Evolutionary conservation across 1,139 yeast species (phyloP).

Genomic region (Hanseniaspora gamundiae): DNA sequence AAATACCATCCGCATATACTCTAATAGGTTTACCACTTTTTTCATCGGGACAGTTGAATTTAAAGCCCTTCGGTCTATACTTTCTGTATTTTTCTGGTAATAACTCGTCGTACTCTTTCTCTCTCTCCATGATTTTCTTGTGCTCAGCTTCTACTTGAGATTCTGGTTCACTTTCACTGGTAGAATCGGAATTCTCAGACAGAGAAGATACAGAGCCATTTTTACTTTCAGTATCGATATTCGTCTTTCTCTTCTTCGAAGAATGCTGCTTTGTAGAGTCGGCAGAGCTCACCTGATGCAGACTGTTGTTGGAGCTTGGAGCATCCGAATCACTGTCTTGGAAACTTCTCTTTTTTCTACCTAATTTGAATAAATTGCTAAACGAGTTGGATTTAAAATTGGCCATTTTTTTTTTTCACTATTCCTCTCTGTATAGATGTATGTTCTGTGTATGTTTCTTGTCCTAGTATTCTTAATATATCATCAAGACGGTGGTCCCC

Average conservation of each 20-base stretch:
- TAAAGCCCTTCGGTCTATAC: slow-evolving; percentile 58
- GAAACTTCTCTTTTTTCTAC: slow-evolving; percentile 5
- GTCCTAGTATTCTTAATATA: no score
- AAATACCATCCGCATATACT: slow-evolving; percentile 94
- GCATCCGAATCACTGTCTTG: not conserved
- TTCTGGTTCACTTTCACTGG: slow-evolving; percentile 7
- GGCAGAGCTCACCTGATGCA: not conserved
- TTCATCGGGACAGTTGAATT: slow-evolving; percentile 68
- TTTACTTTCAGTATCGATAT: slow-evolving; percentile 1
- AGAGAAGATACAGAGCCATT: slow-evolving; percentile 5
- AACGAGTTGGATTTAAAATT: slow-evolving; percentile 7
- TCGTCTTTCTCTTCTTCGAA: slow-evolving; percentile 1
- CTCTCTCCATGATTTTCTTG: slow-evolving; percentile 26
- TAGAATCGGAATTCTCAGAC: not conserved
- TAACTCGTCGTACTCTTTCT: slow-evolving; percentile 42
- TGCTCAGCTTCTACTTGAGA: slow-evolving; percentile 17
- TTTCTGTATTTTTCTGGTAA: slow-evolving; percentile 54
- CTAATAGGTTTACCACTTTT: slow-evolving; percentile 66
- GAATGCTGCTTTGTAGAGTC: not conserved
- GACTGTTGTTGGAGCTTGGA: not conserved
- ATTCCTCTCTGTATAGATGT: no score
- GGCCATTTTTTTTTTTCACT: slow-evolving; percentile 4
- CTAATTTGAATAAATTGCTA: slow-evolving; percentile 8
- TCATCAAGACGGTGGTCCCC: no score
- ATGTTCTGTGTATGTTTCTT: no score